phyloP scores from a whole-genome alignment of 2,329 filamentous ascomycete species.

The Nannizzia gypsea region DNA sequence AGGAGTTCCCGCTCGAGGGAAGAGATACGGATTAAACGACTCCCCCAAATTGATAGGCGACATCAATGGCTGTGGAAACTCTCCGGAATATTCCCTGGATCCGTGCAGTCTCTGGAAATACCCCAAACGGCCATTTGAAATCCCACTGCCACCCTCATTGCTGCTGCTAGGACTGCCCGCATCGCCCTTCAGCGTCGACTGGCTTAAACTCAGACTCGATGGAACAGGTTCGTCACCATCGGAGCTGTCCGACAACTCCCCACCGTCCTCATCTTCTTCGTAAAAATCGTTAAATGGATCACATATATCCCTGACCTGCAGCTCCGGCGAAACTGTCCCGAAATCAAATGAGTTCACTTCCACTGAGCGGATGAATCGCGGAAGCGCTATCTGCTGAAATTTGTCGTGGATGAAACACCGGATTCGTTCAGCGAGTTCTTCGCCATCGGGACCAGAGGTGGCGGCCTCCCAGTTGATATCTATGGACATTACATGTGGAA shows the following conservation, averaged over 20 bases:
- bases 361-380: constrained; percentile 93
- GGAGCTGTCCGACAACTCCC: constrained; percentile 30
- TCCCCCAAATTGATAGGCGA: constrained; percentile 28
- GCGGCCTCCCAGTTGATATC: constrained; percentile 94
- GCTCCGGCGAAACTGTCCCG: constrained; percentile 65
- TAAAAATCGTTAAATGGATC: constrained; percentile 95
- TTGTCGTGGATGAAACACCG: constrained; percentile 89
- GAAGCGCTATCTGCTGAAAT: constrained; percentile 83
- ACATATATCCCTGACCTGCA: constrained; percentile 93
- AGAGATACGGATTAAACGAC: constrained; percentile 31
- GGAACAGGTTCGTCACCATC: constrained; percentile 18
- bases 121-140: constrained; percentile 6
- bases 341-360: constrained; percentile 92
- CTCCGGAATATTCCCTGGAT: constrained; percentile 20
- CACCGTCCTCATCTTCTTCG: constrained; percentile 56
- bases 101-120: constrained; percentile 20
- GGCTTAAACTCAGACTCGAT: neutral
- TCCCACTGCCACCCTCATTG: neutral
- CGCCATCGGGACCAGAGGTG: constrained; percentile 77
- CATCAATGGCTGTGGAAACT: constrained; percentile 23
- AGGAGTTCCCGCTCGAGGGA: constrained; percentile 36
- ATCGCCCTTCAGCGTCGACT: constrained; percentile 1
- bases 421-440: constrained; percentile 71
- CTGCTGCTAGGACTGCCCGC: neutral
- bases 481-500: constrained; percentile 65